A percentile compares a stretch with the other conserved stretches of the same genome.
Evolutionary conservation across 2,329 filamentous ascomycete species (phyloP).

Genomic region (Penicillium sp.): DNA sequence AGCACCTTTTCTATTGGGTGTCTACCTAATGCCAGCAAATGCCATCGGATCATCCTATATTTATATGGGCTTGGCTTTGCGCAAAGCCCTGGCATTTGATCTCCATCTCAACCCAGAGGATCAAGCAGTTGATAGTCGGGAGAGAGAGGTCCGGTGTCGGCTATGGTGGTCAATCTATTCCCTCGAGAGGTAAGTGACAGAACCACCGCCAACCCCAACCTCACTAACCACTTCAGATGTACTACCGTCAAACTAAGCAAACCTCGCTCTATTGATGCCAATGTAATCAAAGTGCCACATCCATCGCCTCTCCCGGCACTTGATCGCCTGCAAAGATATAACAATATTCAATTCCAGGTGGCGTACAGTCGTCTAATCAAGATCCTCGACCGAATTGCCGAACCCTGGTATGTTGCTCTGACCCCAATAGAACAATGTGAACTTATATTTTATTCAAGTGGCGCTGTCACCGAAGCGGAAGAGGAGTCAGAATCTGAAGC

Average conservation of each 20-base stretch:
- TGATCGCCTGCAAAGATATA: conserved; percentile 27
- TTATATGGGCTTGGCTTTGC: conserved; percentile 50
- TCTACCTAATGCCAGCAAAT: conserved; percentile 39
- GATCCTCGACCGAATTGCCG: conserved; percentile 34
- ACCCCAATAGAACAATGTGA: too few relatives aligned
- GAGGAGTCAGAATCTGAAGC: neutral
- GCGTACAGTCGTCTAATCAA: conserved; percentile 31
- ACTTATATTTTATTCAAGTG: neutral
- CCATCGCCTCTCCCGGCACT: conserved; percentile 12
- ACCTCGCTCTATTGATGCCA: conserved; percentile 15
- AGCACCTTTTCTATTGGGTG: conserved; percentile 35
- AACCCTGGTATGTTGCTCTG: conserved; percentile 12
- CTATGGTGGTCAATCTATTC: conserved; percentile 55
- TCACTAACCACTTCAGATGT: conserved; percentile 26
- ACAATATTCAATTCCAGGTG: conserved; percentile 38
- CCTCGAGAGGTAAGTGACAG: conserved; percentile 17
- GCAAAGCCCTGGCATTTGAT: conserved; percentile 55
- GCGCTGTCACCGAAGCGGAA: neutral
- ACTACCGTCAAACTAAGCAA: conserved; percentile 18
- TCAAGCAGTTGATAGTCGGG: conserved; percentile 37
- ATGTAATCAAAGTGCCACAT: conserved; percentile 11
- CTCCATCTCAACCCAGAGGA: conserved; percentile 40
- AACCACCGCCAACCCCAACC: conserved; percentile 26
- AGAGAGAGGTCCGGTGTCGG: conserved; percentile 50
- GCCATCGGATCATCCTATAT: conserved; percentile 36